Percentiles rank a stretch among this genome's conserved stretches.
Conservation (phyloP, 2,329 filamentous ascomycete species). For the Fusarium metavorans region DNA sequence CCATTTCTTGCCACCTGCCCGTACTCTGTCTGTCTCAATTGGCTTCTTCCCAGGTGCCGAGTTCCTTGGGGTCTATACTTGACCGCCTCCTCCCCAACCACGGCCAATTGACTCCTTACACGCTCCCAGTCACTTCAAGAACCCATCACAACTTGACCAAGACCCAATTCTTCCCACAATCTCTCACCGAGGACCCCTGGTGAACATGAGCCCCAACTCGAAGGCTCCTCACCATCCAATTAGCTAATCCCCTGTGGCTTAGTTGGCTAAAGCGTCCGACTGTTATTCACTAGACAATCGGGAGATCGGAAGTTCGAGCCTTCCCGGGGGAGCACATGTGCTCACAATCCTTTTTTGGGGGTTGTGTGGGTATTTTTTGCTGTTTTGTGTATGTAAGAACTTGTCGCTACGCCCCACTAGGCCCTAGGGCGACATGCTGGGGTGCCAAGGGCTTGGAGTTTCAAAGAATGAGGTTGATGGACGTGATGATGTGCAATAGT, state of each 20-base stretch:
- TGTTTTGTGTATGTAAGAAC: too few relatives aligned
- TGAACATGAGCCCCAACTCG: not conserved
- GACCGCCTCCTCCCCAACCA: not conserved
- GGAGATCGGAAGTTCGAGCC: conserved; percentile 48
- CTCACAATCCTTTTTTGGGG: conserved; percentile 15
- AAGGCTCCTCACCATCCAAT: not conserved
- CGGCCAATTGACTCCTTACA: not conserved
- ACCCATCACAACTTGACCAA: too few relatives aligned
- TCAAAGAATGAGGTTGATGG: not conserved
- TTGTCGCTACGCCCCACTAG: not conserved
- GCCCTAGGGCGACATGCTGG: not conserved
- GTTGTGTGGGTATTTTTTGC: not conserved
- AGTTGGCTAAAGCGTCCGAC: conserved; percentile 44
- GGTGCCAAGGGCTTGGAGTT: not conserved
- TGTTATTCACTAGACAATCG: conserved; percentile 43
- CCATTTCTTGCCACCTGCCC: not conserved
- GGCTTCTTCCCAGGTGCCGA: not conserved
- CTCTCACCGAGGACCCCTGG: not conserved
- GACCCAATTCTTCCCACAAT: not conserved
- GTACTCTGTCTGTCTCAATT: not conserved
- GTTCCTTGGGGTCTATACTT: not conserved
- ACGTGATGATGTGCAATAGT: not conserved
- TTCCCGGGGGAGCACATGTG: conserved; percentile 43
- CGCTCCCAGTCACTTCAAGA: not conserved
- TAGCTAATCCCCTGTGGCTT: conserved; percentile 40